These are phyloP conservation scores for Diversispora eburnea DNA, from an alignment of 192 early-diverging fungal genomes.

Conservation along the genomic window DNA sequence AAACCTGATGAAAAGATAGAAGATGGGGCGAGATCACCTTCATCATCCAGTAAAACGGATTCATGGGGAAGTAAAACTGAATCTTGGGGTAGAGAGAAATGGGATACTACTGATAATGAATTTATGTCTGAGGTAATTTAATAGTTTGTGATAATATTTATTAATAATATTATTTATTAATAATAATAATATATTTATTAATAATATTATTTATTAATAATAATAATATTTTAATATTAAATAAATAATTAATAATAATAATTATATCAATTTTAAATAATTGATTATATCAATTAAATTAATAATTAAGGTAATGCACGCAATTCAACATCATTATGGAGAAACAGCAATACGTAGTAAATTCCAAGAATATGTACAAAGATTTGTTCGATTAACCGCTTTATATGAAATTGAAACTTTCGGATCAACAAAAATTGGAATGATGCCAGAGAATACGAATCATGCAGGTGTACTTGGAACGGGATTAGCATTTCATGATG, in stretches of 20 bases:
- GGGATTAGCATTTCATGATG: constrained; percentile 72
- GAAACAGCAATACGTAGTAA: constrained; percentile 85
- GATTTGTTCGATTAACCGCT: constrained; percentile 77
- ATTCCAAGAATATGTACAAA: constrained; percentile 81
- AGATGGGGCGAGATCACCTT: constrained; percentile 27
- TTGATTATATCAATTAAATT: not conserved
- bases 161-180: too few species aligned
- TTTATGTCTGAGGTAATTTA: constrained; percentile 53
- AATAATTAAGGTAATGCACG: constrained; percentile 56
- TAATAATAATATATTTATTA: too few species aligned
- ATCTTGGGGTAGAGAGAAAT: constrained; percentile 35
- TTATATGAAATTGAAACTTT: constrained; percentile 70
- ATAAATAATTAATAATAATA: constrained; percentile 29
- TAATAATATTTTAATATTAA: constrained; percentile 46
- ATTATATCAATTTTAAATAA: constrained; percentile 11
- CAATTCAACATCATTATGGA: constrained; percentile 80
- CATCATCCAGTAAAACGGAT: not conserved
- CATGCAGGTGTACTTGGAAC: constrained; percentile 55
- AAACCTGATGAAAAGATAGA: constrained; percentile 29
- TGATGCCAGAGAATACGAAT: constrained; percentile 43
- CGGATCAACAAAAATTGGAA: constrained; percentile 60
- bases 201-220: too few species aligned
- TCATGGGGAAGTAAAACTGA: constrained; percentile 19
- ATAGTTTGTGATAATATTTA: too few species aligned
- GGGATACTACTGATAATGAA: constrained; percentile 49